Conservation (phyloP, 2,329 filamentous ascomycete genomes). For the Drechslerella stenobrocha region DNA sequence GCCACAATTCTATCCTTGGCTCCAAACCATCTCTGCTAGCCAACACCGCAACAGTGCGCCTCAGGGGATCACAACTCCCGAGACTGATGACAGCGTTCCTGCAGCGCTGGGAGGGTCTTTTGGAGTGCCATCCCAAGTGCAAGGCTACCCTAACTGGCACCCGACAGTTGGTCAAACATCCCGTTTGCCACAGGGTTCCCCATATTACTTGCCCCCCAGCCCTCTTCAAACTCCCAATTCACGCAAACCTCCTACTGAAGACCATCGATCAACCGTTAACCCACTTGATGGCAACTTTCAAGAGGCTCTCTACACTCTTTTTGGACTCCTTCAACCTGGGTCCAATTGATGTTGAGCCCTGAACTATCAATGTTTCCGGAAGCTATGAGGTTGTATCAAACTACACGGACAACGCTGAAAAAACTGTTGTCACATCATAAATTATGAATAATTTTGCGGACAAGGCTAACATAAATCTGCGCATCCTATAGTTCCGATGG, state of each 20-base stretch:
- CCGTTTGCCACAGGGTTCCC: neutral
- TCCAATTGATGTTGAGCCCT: neutral
- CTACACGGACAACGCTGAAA: neutral
- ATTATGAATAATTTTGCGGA: neutral
- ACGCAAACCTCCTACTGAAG: neutral
- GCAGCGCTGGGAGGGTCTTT: neutral
- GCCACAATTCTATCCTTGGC: conserved; percentile 24
- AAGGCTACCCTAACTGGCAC: conserved; percentile 14
- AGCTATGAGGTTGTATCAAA: neutral
- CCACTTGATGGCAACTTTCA: conserved; percentile 14
- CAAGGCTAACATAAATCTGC: conserved; percentile 5
- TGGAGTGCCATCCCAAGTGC: conserved; percentile 19
- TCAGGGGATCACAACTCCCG: neutral
- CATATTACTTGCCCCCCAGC: neutral
- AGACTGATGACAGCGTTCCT: neutral
- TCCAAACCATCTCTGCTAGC: conserved; percentile 36
- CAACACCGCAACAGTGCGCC: conserved; percentile 11
- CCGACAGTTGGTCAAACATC: conserved; percentile 4
- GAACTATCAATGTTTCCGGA: neutral
- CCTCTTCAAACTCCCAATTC: neutral
- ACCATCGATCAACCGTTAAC: neutral
- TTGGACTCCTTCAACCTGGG: conserved; percentile 16
- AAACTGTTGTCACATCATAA: neutral
- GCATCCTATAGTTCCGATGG: conserved; percentile 24
- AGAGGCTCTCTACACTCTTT: conserved; percentile 18